A percentile compares a stretch with the other conserved stretches of the same genome.
Conservation (phyloP, 1,139 yeast genomes). For the Debaryomycetaceae sp. region DNA sequence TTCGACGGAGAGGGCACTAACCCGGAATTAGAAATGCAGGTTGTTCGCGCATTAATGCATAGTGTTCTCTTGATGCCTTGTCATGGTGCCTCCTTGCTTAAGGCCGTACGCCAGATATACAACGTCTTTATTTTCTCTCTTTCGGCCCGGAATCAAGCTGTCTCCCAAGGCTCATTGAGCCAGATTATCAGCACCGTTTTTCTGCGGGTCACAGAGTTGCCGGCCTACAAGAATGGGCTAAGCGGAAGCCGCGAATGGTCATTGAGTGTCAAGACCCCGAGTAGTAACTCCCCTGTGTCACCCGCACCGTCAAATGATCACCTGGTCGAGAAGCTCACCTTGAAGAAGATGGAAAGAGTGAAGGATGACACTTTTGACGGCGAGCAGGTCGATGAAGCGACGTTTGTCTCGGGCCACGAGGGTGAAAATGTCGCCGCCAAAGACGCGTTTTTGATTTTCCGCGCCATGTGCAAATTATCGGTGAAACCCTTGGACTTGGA, state of each 20-base stretch:
- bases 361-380: constrained; percentile 42
- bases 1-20: constrained; percentile 91
- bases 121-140: constrained; percentile 81
- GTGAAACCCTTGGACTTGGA: constrained; percentile 70
- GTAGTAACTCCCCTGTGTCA: constrained; percentile 11
- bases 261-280: background rate
- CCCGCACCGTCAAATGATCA: constrained; percentile 2
- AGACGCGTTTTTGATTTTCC: constrained; percentile 85
- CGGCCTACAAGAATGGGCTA: constrained; percentile 7
- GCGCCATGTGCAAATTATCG: constrained; percentile 91
- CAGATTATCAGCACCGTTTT: constrained; percentile 84
- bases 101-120: constrained; percentile 88
- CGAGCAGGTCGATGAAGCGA: constrained; percentile 39
- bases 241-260: background rate
- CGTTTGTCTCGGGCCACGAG: constrained; percentile 34
- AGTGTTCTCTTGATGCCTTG: constrained; percentile 77
- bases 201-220: constrained; percentile 48
- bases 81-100: constrained; percentile 81
- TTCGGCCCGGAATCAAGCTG: constrained; percentile 75
- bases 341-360: constrained; percentile 45
- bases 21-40: constrained; percentile 80
- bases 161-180: constrained; percentile 90
- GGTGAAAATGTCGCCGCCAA: constrained; percentile 58
- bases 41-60: constrained; percentile 82
- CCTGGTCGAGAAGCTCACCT: constrained; percentile 33